Conservation (phyloP, 352 stramenopile species). For the Phytophthora melonis region DNA sequence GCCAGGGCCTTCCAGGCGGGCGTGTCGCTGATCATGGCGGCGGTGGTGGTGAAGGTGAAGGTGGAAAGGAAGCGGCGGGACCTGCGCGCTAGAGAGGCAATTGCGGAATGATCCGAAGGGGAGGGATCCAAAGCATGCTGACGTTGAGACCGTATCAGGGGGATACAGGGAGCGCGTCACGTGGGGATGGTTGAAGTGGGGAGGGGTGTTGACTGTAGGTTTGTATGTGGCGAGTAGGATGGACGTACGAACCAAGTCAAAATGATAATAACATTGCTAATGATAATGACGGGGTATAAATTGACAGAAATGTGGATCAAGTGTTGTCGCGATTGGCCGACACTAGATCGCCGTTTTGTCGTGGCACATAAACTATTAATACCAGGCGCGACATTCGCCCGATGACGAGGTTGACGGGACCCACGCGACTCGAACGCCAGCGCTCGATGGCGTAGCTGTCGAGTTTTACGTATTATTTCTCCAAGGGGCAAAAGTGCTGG, state of each 20-base stretch:
- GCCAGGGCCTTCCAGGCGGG: slow-evolving; percentile 77
- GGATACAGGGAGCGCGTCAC: slow-evolving; percentile 11
- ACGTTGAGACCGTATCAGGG: slow-evolving; percentile 16
- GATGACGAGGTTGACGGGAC: slow-evolving; percentile 27
- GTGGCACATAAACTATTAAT: slow-evolving; percentile 34
- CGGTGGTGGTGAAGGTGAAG: background rate
- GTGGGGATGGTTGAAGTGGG: slow-evolving; percentile 12
- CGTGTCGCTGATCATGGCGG: slow-evolving; percentile 77
- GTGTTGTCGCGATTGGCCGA: background rate
- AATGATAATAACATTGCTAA: background rate
- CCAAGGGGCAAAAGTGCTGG: slow-evolving; percentile 18
- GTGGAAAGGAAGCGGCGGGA: slow-evolving; percentile 3
- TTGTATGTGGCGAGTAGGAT: slow-evolving; percentile 17
- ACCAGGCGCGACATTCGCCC: slow-evolving; percentile 4
- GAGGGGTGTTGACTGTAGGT: slow-evolving; percentile 24
- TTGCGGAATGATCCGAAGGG: slow-evolving; percentile 23
- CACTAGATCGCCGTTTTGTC: background rate
- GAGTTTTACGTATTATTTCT: background rate
- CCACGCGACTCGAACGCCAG: no score
- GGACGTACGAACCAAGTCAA: background rate
- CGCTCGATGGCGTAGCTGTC: background rate
- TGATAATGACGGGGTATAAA: slow-evolving; percentile 2
- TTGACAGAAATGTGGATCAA: background rate
- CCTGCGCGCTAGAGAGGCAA: slow-evolving; percentile 37
- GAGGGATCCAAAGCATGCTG: slow-evolving; percentile 1